These are phyloP conservation scores for Tulasnella calospora DNA, from an alignment of 768 basidiomycete species.

Conservation along the genomic window DNA sequence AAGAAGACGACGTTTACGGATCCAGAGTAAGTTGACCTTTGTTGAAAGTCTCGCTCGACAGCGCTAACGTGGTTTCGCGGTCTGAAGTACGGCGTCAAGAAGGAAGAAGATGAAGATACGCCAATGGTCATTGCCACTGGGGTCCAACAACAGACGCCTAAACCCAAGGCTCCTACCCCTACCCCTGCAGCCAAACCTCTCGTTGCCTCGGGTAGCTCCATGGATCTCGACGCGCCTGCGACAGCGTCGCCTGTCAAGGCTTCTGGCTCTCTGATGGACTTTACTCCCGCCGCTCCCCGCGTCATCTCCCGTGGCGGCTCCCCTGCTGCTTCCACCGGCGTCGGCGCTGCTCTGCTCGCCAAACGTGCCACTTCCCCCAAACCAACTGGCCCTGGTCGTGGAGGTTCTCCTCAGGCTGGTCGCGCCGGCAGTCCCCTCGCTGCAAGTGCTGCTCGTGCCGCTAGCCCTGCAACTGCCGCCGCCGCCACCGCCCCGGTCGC, in stretches of 20 bases:
- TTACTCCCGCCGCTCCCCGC: conserved; percentile 33
- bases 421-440: conserved; percentile 55
- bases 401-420: conserved; percentile 18
- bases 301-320: conserved; percentile 56
- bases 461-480: conserved; percentile 36
- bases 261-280: conserved; percentile 31
- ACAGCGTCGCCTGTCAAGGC: conserved; percentile 38
- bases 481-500: conserved; percentile 45
- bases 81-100: conserved; percentile 61
- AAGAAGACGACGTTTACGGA: conserved; percentile 58
- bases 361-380: conserved; percentile 83
- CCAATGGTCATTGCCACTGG: conserved; percentile 31
- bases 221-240: conserved; percentile 49
- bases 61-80: conserved; percentile 22
- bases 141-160: conserved; percentile 20
- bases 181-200: conserved; percentile 44
- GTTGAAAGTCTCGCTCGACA: conserved; percentile 13
- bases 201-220: conserved; percentile 41
- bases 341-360: conserved; percentile 56
- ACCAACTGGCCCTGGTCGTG: conserved; percentile 44
- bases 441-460: conserved; percentile 36
- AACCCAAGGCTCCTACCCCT: conserved; percentile 35
- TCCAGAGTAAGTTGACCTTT: conserved; percentile 67
- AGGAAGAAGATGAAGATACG: conserved; percentile 53
- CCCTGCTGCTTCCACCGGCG: conserved; percentile 49